Base-by-base conservation (phyloP, 495 filamentous ascomycete species). In the Pseudoneurospora amorphoporcata region DNA sequence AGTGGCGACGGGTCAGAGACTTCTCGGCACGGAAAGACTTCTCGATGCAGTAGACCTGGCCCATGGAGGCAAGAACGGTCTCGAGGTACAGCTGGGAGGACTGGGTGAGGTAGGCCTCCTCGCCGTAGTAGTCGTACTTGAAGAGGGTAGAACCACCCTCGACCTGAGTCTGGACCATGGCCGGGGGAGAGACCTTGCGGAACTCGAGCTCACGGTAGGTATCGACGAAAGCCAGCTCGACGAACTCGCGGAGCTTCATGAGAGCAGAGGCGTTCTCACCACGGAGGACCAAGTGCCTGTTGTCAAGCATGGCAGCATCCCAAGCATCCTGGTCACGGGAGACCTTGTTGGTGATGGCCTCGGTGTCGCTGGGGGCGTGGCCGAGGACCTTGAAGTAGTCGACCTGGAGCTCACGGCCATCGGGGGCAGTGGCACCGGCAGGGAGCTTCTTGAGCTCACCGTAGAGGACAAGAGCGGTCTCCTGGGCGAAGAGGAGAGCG, bases 1-100 rank as follows among this genome's bases (percentile, higher is more conserved):
- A 83, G 81, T 99, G 95, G 75, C 95, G 93, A 53, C 95, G 91
- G 70, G 95, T 99, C 23, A 97, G 85, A 4, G 92, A 95, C 82
- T 97, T 97, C 82, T 99, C 95, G 35, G 95, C 95, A 69, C 95
- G 95, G 90, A 98, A 99, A 12, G 95, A 98, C 76, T 97, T 95
- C 84, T 97, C 95, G 73, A 99, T 93, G 81, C 95, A 98, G 87
- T 93, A 99, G 73, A 97, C 94, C 77, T 98, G 92, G 72, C 95
- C 95, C 72, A 98, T 85, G 32, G 91, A 93, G 17, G 94, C 93
- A 16, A 99, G 85, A 72, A 92, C 94, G 39, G 96, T 98, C 84
- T 99, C 95, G 72, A 99, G 92, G 82, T 99, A 99, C 35, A 99
- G 88, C 84, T 99, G 95, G 9, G 94, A 97, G 0, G 95, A 98